A percentile compares a stretch with the other conserved stretches of the same genome.
Conservation (phyloP, 2,329 filamentous ascomycete species). For the Aspergillus piperis region DNA sequence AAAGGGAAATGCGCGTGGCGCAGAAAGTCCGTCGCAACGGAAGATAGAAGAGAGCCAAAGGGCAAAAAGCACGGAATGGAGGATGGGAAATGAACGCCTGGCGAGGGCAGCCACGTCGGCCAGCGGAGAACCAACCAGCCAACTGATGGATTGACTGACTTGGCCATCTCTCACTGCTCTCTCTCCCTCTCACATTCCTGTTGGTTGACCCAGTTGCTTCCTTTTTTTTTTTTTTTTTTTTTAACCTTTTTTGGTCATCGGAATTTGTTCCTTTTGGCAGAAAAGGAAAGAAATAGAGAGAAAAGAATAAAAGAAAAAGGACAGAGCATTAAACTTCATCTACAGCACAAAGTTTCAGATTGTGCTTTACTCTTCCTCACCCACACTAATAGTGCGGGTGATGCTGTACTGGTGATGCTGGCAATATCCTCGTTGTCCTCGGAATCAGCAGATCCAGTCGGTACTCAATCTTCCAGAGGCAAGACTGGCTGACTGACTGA, state of each 20-base stretch:
- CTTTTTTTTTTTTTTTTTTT: not conserved
- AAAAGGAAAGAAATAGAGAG: not conserved
- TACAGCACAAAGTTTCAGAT: not conserved
- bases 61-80: not conserved
- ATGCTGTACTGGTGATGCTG: not conserved
- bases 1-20: not conserved
- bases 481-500: not conserved
- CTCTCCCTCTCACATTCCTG: not conserved
- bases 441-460: not conserved
- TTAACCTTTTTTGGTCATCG: not conserved
- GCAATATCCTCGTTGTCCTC: not conserved
- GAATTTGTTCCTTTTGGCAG: not conserved
- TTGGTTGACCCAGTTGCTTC: not conserved
- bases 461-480: not conserved
- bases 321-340: not conserved
- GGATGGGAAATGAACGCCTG: conserved; percentile 1
- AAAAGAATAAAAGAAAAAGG: not conserved
- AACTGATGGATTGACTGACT: not conserved
- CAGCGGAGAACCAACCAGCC: not conserved
- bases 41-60: not conserved
- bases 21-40: not conserved
- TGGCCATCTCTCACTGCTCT: not conserved
- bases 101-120: conserved; percentile 8
- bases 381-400: not conserved
- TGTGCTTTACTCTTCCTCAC: not conserved